Conservation (phyloP, 495 filamentous ascomycete species). For the Hyaloscypha variabilis region DNA sequence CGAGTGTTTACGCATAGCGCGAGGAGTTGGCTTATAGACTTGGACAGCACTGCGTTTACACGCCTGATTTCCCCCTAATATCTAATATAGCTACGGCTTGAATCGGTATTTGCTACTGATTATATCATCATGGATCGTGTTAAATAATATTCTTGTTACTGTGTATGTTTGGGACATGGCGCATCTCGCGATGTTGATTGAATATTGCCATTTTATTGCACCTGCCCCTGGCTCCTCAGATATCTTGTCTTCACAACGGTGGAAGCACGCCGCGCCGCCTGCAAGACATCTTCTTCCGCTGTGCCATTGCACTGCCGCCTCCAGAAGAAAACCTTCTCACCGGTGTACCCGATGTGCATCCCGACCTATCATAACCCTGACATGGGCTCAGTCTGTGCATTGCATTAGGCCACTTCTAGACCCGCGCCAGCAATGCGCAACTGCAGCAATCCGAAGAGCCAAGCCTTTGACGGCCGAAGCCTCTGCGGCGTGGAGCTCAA, state of each 20-base stretch:
- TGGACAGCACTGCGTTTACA: slow-evolving; percentile 15
- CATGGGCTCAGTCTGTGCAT: neutral
- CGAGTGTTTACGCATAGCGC: slow-evolving; percentile 27
- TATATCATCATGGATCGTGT: too few species aligned
- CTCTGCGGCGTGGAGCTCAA: neutral
- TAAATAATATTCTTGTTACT: too few species aligned
- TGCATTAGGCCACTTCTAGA: neutral
- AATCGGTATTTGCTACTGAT: too few species aligned
- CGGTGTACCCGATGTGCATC: neutral
- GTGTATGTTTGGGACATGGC: too few species aligned
- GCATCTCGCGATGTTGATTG: too few species aligned
- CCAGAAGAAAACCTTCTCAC: neutral
- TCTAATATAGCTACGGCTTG: neutral
- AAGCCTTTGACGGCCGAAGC: neutral
- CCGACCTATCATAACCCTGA: neutral
- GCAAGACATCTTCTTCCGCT: neutral
- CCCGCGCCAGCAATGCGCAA: neutral
- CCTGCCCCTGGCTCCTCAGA: too few species aligned
- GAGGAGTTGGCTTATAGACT: slow-evolving; percentile 29
- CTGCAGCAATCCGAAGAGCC: neutral
- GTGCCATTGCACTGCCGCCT: neutral
- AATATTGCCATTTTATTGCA: too few species aligned
- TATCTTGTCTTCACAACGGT: neutral
- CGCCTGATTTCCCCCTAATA: slow-evolving; percentile 11
- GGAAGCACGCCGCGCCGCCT: neutral